These are phyloP conservation scores for Cokeromyces recurvatus DNA, from an alignment of 371 early-diverging fungal genomes.

Conservation along the genomic window DNA sequence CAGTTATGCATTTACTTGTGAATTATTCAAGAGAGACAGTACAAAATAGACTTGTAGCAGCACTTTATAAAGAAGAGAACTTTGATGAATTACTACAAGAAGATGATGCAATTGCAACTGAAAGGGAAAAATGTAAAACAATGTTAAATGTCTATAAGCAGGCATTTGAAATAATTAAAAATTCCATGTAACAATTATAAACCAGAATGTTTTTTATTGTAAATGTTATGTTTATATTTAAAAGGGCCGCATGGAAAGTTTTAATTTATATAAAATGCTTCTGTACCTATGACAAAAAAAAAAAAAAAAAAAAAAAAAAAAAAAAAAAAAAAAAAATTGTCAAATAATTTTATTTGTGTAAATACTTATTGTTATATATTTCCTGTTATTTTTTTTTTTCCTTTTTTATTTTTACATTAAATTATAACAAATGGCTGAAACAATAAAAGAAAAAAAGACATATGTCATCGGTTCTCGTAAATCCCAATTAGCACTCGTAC, in stretches of 20 bases:
- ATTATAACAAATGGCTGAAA: no score
- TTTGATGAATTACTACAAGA: slow-evolving; percentile 78
- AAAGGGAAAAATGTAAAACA: slow-evolving; percentile 77
- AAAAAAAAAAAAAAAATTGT: no score
- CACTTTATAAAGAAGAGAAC: slow-evolving; percentile 78
- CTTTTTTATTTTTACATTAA: slow-evolving; percentile 3
- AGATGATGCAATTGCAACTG: slow-evolving; percentile 73
- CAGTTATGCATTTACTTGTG: slow-evolving; percentile 83
- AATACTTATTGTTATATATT: no score
- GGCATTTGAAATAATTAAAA: slow-evolving; percentile 80
- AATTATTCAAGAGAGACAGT: slow-evolving; percentile 72
- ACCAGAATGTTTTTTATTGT: no score
- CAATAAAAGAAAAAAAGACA: slow-evolving; percentile 2
- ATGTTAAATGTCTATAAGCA: slow-evolving; percentile 81
- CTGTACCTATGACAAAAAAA: no score
- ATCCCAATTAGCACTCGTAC: slow-evolving; percentile 89
- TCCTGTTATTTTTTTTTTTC: neutral
- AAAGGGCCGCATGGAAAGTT: no score
- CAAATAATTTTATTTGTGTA: no score
- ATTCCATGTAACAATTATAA: slow-evolving; percentile 61
- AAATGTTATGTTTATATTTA: no score
- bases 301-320: no score
- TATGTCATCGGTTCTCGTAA: slow-evolving; percentile 72
- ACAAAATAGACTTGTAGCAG: slow-evolving; percentile 81
- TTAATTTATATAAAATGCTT: no score